Conservation (phyloP, 225 moss, liverwort and hornwort genomes). For the Neckera pumila region DNA sequence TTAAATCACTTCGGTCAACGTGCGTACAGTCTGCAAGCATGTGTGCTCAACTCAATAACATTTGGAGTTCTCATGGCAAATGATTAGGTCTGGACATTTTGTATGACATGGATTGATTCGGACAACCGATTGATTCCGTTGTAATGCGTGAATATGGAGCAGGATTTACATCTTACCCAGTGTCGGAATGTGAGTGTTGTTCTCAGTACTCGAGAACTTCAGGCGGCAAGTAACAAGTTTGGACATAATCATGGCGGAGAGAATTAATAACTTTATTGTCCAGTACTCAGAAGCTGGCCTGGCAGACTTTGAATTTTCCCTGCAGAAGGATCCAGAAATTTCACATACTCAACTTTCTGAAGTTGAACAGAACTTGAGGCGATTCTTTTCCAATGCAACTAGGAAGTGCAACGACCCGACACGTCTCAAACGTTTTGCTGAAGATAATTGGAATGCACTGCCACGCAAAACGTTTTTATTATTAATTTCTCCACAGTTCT, state of each 20-base stretch:
- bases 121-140: background rate
- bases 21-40: background rate
- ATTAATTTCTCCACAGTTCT: background rate
- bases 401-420: constrained; percentile 1
- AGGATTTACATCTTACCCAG: constrained; percentile 30
- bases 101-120: background rate
- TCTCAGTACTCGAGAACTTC: constrained; percentile 15
- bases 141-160: background rate
- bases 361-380: background rate
- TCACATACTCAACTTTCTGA: background rate
- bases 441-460: no score
- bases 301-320: background rate
- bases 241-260: constrained; percentile 22
- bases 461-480: no score
- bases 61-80: background rate
- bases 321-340: background rate
- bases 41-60: background rate
- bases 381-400: background rate
- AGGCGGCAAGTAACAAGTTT: constrained; percentile 9
- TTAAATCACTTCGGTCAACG: background rate
- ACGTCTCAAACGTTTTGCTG: no score
- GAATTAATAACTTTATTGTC: background rate
- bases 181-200: constrained; percentile 14
- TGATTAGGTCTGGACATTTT: background rate
- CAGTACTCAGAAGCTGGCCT: background rate